A percentile compares a stretch with the other conserved stretches of the same genome.
Conservation (phyloP, 257 asterid species). For the Fraxinus americana region DNA sequence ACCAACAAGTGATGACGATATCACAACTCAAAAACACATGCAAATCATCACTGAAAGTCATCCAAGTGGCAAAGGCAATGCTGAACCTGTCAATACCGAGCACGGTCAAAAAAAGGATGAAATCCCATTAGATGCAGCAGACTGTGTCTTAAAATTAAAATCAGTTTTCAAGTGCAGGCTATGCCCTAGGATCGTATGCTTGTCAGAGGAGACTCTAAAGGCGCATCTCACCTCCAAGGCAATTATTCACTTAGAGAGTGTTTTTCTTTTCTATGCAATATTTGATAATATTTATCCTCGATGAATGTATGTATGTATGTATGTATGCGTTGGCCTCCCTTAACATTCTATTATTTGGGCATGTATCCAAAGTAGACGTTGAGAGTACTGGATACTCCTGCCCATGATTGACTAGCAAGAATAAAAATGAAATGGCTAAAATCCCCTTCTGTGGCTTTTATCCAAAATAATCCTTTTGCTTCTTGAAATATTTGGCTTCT, state of each 20-base stretch:
- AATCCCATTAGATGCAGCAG: slow-evolving; percentile 34
- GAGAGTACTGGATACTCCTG: background rate
- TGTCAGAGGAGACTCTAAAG: slow-evolving; percentile 70
- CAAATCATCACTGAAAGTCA: slow-evolving; percentile 33
- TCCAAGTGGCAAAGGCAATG: slow-evolving; percentile 33
- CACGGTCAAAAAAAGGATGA: slow-evolving; percentile 42
- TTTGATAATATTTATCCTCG: background rate
- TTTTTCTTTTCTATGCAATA: background rate
- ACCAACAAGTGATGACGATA: slow-evolving; percentile 74
- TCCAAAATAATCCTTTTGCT: background rate
- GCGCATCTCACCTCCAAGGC: slow-evolving; percentile 90
- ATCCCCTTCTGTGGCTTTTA: background rate
- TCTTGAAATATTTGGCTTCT: background rate
- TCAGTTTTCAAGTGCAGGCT: slow-evolving; percentile 91
- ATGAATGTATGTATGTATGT: background rate
- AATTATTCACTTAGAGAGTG: slow-evolving; percentile 21
- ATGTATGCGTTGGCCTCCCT: background rate
- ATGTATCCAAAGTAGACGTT: background rate
- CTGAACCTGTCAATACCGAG: slow-evolving; percentile 27
- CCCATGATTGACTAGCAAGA: background rate
- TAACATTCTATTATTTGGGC: background rate
- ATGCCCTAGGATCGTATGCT: slow-evolving; percentile 90
- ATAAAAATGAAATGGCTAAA: background rate
- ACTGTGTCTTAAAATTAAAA: slow-evolving; percentile 64
- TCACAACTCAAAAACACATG: slow-evolving; percentile 34